phyloP scores from a whole-genome alignment of 768 basidiomycete species.

The Suillus alpinus region DNA sequence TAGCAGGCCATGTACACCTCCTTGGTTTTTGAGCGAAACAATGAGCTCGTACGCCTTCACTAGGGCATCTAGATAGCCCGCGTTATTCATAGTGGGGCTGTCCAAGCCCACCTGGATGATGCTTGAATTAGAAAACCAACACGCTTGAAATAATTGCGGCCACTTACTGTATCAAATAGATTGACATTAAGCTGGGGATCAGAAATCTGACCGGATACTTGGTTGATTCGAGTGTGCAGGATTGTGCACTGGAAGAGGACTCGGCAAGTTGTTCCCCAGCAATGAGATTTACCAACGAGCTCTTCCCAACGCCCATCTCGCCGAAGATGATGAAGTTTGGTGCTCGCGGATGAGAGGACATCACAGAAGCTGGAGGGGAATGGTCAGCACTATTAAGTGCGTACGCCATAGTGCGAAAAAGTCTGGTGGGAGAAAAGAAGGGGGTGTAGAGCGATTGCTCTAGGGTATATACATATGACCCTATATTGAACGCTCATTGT shows the following conservation, averaged over 20 bases:
- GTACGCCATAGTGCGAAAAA: not conserved
- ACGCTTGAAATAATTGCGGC: not conserved
- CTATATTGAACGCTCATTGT: not conserved
- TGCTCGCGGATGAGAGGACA: not conserved
- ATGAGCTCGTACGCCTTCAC: conserved; percentile 32
- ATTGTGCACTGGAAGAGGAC: not conserved
- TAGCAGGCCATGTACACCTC: conserved; percentile 40
- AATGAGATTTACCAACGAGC: conserved; percentile 10
- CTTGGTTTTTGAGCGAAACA: conserved; percentile 26
- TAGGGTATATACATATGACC: not conserved
- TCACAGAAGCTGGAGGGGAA: not conserved
- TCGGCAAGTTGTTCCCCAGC: conserved; percentile 1
- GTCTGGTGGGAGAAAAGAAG: not conserved
- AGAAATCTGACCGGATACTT: not conserved
- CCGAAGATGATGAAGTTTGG: conserved; percentile 10
- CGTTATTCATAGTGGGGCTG: conserved; percentile 24
- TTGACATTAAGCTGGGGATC: not conserved
- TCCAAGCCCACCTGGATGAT: conserved; percentile 20
- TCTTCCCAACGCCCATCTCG: conserved; percentile 11
- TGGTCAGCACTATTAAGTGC: not conserved
- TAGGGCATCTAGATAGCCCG: conserved; percentile 22
- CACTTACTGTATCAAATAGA: not conserved
- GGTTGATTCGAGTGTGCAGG: conserved; percentile 7
- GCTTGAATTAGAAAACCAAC: not conserved
- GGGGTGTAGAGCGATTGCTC: not conserved